phyloP scores from a whole-genome alignment of 2,329 filamentous ascomycete genomes.

The Sporothrix brasiliensis region DNA sequence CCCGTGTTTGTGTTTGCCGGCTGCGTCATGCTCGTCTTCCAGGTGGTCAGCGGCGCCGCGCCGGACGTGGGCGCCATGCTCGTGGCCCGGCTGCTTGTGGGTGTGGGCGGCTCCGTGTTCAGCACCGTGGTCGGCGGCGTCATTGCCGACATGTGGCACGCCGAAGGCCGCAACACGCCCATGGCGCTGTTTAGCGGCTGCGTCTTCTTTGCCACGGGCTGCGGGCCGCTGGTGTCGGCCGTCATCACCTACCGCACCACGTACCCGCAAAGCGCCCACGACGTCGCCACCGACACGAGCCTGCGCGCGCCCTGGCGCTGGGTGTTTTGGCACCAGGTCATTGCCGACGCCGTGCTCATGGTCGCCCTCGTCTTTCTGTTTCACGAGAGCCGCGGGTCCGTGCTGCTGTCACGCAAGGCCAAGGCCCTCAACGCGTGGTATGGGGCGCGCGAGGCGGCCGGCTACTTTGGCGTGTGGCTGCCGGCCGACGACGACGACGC shows the following conservation, averaged over 20 bases:
- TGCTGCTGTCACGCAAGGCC: slow-evolving; percentile 77
- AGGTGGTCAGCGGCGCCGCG: slow-evolving; percentile 74
- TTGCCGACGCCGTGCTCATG: slow-evolving; percentile 66
- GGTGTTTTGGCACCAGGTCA: slow-evolving; percentile 86
- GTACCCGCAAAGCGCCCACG: slow-evolving; percentile 31
- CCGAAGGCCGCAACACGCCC: slow-evolving; percentile 77
- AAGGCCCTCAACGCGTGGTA: slow-evolving; percentile 77
- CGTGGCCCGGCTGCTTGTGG: slow-evolving; percentile 72
- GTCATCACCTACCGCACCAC: slow-evolving; percentile 66
- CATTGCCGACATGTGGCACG: slow-evolving; percentile 81
- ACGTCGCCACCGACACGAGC: slow-evolving; percentile 37
- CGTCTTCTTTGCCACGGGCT: slow-evolving; percentile 76
- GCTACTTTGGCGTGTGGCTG: slow-evolving; percentile 56
- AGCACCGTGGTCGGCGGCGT: slow-evolving; percentile 93
- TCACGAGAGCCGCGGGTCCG: slow-evolving; percentile 78
- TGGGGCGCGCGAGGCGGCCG: slow-evolving; percentile 67
- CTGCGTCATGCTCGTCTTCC: slow-evolving; percentile 68
- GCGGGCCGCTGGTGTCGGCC: slow-evolving; percentile 72
- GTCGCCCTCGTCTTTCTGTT: slow-evolving; percentile 69
- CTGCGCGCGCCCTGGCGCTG: slow-evolving; percentile 67
- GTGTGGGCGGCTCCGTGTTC: slow-evolving; percentile 76
- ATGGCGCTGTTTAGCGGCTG: slow-evolving; percentile 87
- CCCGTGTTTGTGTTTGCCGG: slow-evolving; percentile 79
- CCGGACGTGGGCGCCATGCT: slow-evolving; percentile 72
- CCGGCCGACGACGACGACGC: slow-evolving; percentile 31